phyloP scores from a whole-genome alignment of 805 yeast genomes.

The Saccharomyces paradoxus region DNA sequence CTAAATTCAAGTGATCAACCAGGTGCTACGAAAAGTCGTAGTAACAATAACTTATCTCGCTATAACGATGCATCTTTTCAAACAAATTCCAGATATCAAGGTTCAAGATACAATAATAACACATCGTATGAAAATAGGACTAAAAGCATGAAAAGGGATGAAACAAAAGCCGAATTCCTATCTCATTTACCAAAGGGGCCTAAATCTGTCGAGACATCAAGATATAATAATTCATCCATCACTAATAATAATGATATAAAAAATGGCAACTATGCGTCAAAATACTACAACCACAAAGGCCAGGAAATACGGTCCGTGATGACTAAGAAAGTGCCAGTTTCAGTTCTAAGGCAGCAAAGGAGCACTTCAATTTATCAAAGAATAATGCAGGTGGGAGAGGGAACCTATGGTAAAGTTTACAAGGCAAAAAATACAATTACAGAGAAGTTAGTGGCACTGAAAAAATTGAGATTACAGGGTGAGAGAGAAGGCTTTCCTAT shows the following conservation, averaged over 20 bases:
- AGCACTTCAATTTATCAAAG: slow-evolving; percentile 45
- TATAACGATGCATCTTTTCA: slow-evolving; percentile 2
- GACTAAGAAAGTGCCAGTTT: slow-evolving; percentile 1
- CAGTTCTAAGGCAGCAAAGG: slow-evolving; percentile 11
- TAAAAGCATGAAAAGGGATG: slow-evolving; percentile 1
- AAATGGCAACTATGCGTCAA: neutral
- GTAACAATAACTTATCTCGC: neutral
- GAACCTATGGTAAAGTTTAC: slow-evolving; percentile 70
- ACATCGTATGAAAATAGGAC: neutral
- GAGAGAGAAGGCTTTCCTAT: slow-evolving; percentile 95
- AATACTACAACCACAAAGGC: neutral
- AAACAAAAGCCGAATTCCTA: slow-evolving; percentile 8
- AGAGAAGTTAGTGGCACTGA: slow-evolving; percentile 72
- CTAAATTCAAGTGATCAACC: neutral
- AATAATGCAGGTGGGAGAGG: slow-evolving; percentile 93
- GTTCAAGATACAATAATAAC: slow-evolving; percentile 12
- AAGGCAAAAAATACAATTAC: slow-evolving; percentile 63
- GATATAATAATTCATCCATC: slow-evolving; percentile 4
- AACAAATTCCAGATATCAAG: slow-evolving; percentile 13
- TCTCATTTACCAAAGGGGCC: slow-evolving; percentile 24
- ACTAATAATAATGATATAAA: slow-evolving; percentile 4
- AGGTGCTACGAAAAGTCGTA: neutral
- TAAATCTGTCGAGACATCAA: slow-evolving; percentile 8
- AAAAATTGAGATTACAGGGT: slow-evolving; percentile 70
- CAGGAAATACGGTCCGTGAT: neutral